Evolutionary conservation across 2,329 filamentous ascomycete species (phyloP), one percentile per base, ranked within the genome.

Genomic region (Cadophora sp.): DNA sequence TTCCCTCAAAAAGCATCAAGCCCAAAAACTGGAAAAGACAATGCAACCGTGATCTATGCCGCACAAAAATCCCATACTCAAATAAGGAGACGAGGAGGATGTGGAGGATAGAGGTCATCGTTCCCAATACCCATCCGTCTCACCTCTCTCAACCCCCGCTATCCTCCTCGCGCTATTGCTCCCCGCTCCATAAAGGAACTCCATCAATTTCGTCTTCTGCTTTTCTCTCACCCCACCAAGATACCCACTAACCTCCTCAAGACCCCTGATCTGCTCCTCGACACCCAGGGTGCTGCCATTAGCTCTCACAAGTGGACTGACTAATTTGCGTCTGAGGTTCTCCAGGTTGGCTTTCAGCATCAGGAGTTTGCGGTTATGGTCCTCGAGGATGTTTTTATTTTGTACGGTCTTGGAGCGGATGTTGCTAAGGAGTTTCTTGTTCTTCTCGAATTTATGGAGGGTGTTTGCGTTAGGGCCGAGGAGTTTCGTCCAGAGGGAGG

Each of bases 371-470:
- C 91, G 89, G 74, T 96, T 96, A 79, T 97, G 94, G 74, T 94
- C 91, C 71, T 96, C 88, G 9, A 98, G 85, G 43, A 96, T 85
- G 70, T 89, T 88, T 80, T 97, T 97, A 81, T 97, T 97, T 68
- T 88, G 87, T 27, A 97, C 89, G 1, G 94, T 97, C 74, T 91
- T 91, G 66, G 91, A 87, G 70, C 94, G 89, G 65, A 98, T 91
- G 71, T 90, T 91, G 59, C 85, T 87, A 27, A 98, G 87, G 0
- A 97, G 84, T 59, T 89, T 85, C 69, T 91, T 90, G 82, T 98
- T 98, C 80, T 92, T 93, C 78, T 97, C 93, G 79, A 94, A 97
- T 79, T 97, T 97, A 76, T 88, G 87, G n/a, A 97, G 84, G 71
- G 90, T 86, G 53, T 84, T 84, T 8, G 91, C 89, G 74, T 92